Evolutionary conservation across 768 basidiomycete genomes (phyloP), one percentile per base, ranked within the genome.

Genomic region (Leucocoprinus birnbaumii): DNA sequence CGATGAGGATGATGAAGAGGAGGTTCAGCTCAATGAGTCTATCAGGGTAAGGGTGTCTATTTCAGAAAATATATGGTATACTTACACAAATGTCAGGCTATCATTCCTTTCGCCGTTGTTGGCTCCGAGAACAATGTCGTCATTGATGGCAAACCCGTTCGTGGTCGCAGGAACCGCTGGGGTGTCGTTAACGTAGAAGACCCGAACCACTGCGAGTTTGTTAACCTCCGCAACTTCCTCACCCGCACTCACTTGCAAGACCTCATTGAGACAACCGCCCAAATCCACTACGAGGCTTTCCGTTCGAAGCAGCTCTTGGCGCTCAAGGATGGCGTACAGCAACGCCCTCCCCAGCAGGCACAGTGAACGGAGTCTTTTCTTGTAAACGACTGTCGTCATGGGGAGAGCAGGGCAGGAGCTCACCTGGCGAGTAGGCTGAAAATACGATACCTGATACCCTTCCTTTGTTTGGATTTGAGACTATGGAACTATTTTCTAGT

Each of bases 281-380:
- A 95, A 72, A 97, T 96, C 70, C 96, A 99, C 75, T 99, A 98
- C 70, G 96, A 99, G 78, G 94, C 95, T 8, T 99, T 99, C 93
- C 86, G 96, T 61, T 96, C 94, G 63, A 98, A 98, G 77, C 96
- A 99, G 76, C 73, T 98, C 62, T 80, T 98, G 45, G 96, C 96
- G 13, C 83, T 98, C 65, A 98, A 98, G 80, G 96, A 98, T 74
- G 90, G 91, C 37, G 93, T 93, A 57, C 87, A 83, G 70, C 81
- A 84, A 68, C 80, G 83, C 59, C 86, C 86, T 47, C 69, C 79
- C 51, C 54, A 54, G 24, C 53, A 55, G 41, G 54, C 54, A 57
- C 69, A 70, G 66, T 70, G 66, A 65, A 57, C 38, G 49, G 8
- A 35, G 45, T 18, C 7, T 3, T 40, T 50, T 38, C 38, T 42